Conservation (phyloP, 306 rosid species). For the Pueraria montana region DNA sequence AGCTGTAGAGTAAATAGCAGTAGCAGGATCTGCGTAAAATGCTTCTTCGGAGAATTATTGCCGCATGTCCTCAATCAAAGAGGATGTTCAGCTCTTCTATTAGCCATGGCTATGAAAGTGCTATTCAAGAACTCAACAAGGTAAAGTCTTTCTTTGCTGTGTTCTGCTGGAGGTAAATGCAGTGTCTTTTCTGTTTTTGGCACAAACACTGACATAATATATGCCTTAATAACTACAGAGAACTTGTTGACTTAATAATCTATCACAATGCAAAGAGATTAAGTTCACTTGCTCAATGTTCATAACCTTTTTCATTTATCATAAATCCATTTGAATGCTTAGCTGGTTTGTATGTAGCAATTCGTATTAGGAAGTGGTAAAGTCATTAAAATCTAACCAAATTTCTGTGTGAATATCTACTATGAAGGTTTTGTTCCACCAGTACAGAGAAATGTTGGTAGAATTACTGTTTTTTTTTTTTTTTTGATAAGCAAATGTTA, state of each 20-base stretch:
- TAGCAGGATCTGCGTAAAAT: constrained; percentile 47
- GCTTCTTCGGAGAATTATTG: constrained; percentile 71
- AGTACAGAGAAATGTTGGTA: constrained; percentile 11
- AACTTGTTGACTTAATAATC: background rate
- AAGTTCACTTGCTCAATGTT: constrained; percentile 16
- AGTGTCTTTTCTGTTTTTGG: background rate
- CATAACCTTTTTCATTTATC: background rate
- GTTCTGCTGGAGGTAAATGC: background rate
- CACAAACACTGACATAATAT: background rate
- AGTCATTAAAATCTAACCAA: constrained; percentile 24
- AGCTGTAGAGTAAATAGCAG: constrained; percentile 1
- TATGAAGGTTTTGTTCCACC: constrained; percentile 1
- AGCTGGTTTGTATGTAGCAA: background rate
- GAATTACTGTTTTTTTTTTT: background rate
- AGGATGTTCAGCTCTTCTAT: constrained; percentile 62
- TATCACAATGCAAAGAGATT: constrained; percentile 1
- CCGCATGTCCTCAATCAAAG: constrained; percentile 61
- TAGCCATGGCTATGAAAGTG: constrained; percentile 60
- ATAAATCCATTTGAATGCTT: constrained; percentile 13
- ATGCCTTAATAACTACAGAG: background rate
- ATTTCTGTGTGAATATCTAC: constrained; percentile 12
- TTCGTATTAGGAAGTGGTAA: background rate
- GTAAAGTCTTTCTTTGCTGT: constrained; percentile 45
- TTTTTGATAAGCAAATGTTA: too few species aligned
- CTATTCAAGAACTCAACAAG: constrained; percentile 82